Evolutionary conservation across 495 filamentous ascomycete species (phyloP).

Genomic region (Penicillium manginii): DNA sequence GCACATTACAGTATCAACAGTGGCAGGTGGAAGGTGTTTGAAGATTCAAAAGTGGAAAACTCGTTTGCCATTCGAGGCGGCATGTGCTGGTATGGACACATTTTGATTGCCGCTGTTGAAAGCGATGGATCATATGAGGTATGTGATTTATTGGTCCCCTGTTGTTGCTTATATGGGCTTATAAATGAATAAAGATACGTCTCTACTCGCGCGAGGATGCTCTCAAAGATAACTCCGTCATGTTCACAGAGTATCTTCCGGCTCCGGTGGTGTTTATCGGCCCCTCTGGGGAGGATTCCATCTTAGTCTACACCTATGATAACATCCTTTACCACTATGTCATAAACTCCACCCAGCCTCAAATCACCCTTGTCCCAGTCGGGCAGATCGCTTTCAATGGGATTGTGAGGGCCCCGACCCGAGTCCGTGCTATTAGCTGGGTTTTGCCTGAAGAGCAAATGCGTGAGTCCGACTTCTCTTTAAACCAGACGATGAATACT

Average conservation of each 20-base stretch:
- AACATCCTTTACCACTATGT: constrained; percentile 96
- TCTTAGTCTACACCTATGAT: constrained; percentile 92
- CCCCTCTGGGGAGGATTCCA: constrained; percentile 87
- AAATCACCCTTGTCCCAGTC: constrained; percentile 82
- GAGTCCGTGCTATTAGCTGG: constrained; percentile 94
- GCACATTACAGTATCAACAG: constrained; percentile 96
- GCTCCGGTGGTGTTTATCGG: constrained; percentile 86
- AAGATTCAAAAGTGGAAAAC: constrained; percentile 78
- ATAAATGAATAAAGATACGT: constrained; percentile 60
- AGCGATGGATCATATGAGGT: constrained; percentile 80
- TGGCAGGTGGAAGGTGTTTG: constrained; percentile 94
- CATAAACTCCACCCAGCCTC: constrained; percentile 68
- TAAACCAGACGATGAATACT: constrained; percentile 9
- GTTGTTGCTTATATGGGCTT: neutral
- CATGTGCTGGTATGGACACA: constrained; percentile 98
- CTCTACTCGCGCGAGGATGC: constrained; percentile 86
- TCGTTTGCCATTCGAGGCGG: constrained; percentile 91
- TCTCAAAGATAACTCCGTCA: constrained; percentile 70
- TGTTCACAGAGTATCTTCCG: constrained; percentile 76
- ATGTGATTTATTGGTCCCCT: constrained; percentile 11
- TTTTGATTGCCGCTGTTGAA: constrained; percentile 92
- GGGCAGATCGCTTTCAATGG: constrained; percentile 97
- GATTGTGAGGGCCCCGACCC: constrained; percentile 88
- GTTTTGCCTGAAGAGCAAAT: constrained; percentile 91
- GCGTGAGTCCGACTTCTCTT: constrained; percentile 47